phyloP scores from a whole-genome alignment of 2,329 filamentous ascomycete genomes.

The Polytolypa hystricis region DNA sequence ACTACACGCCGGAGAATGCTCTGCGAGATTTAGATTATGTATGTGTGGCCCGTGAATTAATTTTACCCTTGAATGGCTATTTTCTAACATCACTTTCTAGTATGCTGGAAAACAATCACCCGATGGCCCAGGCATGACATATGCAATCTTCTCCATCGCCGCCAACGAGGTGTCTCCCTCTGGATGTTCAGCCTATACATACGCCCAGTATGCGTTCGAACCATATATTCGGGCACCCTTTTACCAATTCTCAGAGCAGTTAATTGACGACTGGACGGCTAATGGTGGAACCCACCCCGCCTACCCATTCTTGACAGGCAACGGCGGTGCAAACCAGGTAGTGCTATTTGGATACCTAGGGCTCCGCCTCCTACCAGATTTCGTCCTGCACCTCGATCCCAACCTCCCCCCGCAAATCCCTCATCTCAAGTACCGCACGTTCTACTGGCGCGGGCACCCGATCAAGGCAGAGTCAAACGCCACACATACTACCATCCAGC shows the following conservation, averaged over 20 bases:
- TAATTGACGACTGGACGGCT: constrained; percentile 46
- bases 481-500: constrained; percentile 53
- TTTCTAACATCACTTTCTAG: constrained; percentile 16
- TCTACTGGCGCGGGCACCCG: constrained; percentile 57
- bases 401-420: constrained; percentile 55
- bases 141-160: constrained; percentile 56
- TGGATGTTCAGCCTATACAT: constrained; percentile 58
- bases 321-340: constrained; percentile 58
- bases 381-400: constrained; percentile 51
- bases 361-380: constrained; percentile 48
- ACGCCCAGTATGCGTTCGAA: constrained; percentile 50
- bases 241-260: constrained; percentile 61
- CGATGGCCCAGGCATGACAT: constrained; percentile 63
- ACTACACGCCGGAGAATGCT: constrained; percentile 39
- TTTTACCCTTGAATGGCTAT: neutral
- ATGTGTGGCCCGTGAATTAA: constrained; percentile 13
- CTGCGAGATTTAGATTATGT: constrained; percentile 53
- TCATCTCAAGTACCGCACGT: constrained; percentile 48
- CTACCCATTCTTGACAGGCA: constrained; percentile 60
- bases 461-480: constrained; percentile 51
- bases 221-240: constrained; percentile 57
- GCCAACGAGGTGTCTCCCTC: constrained; percentile 55
- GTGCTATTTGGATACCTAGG: constrained; percentile 58
- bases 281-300: constrained; percentile 60
- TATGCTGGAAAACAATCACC: constrained; percentile 58